Percentiles rank a stretch among this genome's conserved stretches.
These are phyloP conservation scores for Curvularia sp. DNA, from an alignment of 2,329 filamentous ascomycete species.

Conservation along the genomic window DNA sequence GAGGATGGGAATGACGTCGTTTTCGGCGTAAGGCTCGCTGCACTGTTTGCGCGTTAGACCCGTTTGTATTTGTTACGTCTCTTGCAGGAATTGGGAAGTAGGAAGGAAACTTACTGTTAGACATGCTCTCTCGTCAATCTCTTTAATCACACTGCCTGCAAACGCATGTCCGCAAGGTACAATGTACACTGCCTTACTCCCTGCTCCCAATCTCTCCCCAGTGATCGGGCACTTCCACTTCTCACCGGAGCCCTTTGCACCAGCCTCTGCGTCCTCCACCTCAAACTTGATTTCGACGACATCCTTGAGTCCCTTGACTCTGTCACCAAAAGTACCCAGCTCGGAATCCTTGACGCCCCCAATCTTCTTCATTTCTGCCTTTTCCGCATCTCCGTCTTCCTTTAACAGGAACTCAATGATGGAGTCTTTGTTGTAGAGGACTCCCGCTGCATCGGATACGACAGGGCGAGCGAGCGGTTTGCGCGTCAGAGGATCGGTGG, in stretches of 20 bases:
- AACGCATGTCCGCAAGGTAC: conserved; percentile 97
- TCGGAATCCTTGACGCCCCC: conserved; percentile 56
- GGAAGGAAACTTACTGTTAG: conserved; percentile 56
- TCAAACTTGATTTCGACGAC: conserved; percentile 86
- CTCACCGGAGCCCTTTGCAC: conserved; percentile 56
- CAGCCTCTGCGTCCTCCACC: conserved; percentile 52
- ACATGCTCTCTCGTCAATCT: conserved; percentile 72
- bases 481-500: conserved; percentile 84
- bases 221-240: conserved; percentile 87
- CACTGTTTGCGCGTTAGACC: conserved; percentile 61
- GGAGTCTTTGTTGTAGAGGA: conserved; percentile 93
- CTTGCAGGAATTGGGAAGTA: background rate
- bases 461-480: conserved; percentile 74
- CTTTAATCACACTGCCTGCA: conserved; percentile 81
- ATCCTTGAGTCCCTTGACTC: conserved; percentile 81
- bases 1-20: conserved; percentile 84
- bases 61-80: background rate
- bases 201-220: conserved; percentile 81
- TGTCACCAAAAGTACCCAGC: conserved; percentile 59
- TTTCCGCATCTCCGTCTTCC: conserved; percentile 61
- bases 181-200: conserved; percentile 82
- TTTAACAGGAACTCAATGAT: conserved; percentile 73
- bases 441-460: conserved; percentile 83
- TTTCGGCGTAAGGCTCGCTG: conserved; percentile 72
- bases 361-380: conserved; percentile 62